Percentiles rank a stretch among this genome's conserved stretches.
These are phyloP conservation scores for Nannochloropsis gaditana DNA, from an alignment of 108 stramenopile species.

Conservation along the genomic window DNA sequence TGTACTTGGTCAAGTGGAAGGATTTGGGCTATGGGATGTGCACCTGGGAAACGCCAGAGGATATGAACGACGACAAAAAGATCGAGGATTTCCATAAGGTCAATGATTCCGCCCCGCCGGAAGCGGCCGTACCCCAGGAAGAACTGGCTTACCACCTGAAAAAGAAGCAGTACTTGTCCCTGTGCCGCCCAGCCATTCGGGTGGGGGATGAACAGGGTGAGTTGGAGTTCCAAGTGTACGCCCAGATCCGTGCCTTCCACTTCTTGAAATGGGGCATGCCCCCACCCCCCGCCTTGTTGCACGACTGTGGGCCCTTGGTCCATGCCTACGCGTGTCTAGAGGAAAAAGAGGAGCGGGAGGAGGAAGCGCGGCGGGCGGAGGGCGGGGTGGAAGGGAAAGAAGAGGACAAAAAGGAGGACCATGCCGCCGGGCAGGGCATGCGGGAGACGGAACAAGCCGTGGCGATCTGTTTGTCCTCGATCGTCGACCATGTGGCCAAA, in stretches of 20 bases:
- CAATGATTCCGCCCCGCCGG: conserved; percentile 37
- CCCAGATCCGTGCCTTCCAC: conserved; percentile 51
- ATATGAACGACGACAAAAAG: conserved; percentile 59
- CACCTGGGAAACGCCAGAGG: conserved; percentile 89
- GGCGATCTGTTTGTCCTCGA: neutral
- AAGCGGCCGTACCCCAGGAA: conserved; percentile 40
- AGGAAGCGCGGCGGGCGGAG: neutral
- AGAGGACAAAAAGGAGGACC: neutral
- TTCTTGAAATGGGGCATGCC: conserved; percentile 39
- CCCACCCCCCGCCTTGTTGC: conserved; percentile 26
- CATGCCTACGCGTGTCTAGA: conserved; percentile 16
- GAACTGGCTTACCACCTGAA: conserved; percentile 41
- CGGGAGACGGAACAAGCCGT: neutral
- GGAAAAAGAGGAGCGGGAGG: conserved; percentile 19
- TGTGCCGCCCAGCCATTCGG: conserved; percentile 21
- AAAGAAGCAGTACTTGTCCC: conserved; percentile 13
- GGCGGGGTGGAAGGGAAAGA: neutral
- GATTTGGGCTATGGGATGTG: conserved; percentile 86
- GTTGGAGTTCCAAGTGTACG: conserved; percentile 31
- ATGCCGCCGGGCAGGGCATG: neutral
- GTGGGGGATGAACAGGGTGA: neutral
- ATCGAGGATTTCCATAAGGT: conserved; percentile 41
- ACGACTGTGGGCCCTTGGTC: conserved; percentile 25
- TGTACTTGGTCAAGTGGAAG: conserved; percentile 89
- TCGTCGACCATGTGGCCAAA: neutral